Conservation (phyloP, 1,139 yeast species). For the Candida smagusa region DNA sequence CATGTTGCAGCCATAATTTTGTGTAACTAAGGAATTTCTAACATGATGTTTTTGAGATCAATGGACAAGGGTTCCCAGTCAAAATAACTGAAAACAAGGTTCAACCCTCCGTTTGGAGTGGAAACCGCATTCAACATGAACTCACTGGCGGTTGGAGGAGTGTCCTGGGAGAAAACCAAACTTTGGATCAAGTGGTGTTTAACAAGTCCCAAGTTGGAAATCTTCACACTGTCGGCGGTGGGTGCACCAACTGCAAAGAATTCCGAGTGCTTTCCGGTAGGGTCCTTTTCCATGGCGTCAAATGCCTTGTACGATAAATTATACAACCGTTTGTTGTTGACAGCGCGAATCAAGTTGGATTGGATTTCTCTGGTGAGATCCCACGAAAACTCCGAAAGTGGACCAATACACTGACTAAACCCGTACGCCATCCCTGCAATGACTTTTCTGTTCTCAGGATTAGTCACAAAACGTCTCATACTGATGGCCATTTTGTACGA, state of each 20-base stretch:
- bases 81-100: slow-evolving; percentile 31
- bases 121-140: slow-evolving; percentile 33
- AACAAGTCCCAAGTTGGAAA: slow-evolving; percentile 39
- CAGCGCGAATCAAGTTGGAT: slow-evolving; percentile 13
- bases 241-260: slow-evolving; percentile 28
- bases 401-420: slow-evolving; percentile 27
- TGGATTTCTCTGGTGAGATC: slow-evolving; percentile 24
- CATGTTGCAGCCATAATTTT: too few relatives aligned
- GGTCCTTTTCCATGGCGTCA: slow-evolving; percentile 12
- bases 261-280: slow-evolving; percentile 16
- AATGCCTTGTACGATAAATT: slow-evolving; percentile 20
- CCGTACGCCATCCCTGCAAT: slow-evolving; percentile 38
- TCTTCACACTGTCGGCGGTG: slow-evolving; percentile 31
- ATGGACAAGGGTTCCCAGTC: slow-evolving; percentile 5
- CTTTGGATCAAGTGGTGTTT: slow-evolving; percentile 19
- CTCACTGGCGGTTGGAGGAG: slow-evolving; percentile 35
- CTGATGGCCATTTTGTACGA: slow-evolving; percentile 33
- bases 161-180: slow-evolving; percentile 37
- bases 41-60: too few relatives aligned
- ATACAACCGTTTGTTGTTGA: slow-evolving; percentile 13
- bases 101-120: slow-evolving; percentile 33
- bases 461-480: slow-evolving; percentile 27
- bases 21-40: too few relatives aligned
- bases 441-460: slow-evolving; percentile 19
- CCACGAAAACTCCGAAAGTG: slow-evolving; percentile 35